Evolutionary conservation across 352 stramenopile species (phyloP).

Genomic region (Pythium grandisporangium): DNA sequence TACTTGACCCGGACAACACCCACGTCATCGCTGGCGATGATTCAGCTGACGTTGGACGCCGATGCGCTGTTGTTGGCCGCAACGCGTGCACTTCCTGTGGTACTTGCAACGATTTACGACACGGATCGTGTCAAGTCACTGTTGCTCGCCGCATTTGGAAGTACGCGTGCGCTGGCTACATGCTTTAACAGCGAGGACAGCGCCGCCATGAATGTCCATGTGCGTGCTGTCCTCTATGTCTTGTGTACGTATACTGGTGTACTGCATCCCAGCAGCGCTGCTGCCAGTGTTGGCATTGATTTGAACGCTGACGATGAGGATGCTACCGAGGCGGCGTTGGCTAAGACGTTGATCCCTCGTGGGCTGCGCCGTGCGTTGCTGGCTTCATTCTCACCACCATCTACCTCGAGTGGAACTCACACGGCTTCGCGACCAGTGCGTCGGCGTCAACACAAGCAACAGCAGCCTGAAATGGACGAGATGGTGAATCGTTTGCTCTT

Average conservation of each 20-base stretch:
- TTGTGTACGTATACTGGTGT: conserved; percentile 37
- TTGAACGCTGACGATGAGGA: conserved; percentile 76
- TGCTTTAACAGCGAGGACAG: conserved; percentile 56
- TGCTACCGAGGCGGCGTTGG: conserved; percentile 56
- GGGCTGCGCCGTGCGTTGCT: conserved; percentile 51
- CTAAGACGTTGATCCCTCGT: conserved; percentile 51
- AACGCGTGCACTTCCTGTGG: conserved; percentile 26
- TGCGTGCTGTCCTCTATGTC: conserved; percentile 58
- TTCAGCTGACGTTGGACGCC: conserved; percentile 36
- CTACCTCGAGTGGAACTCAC: neutral
- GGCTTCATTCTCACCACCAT: conserved; percentile 21
- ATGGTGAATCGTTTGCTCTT: conserved; percentile 47
- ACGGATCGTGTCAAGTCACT: conserved; percentile 30
- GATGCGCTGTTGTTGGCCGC: conserved; percentile 32
- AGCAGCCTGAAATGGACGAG: conserved; percentile 37
- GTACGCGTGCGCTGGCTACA: conserved; percentile 38
- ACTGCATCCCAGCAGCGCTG: conserved; percentile 11
- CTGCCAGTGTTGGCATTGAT: conserved; percentile 26
- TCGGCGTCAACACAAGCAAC: conserved; percentile 29
- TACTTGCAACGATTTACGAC: conserved; percentile 34
- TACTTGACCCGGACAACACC: conserved; percentile 39
- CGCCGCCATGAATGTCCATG: conserved; percentile 17
- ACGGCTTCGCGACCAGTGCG: no score
- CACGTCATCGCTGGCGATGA: conserved; percentile 34
- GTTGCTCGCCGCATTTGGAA: conserved; percentile 51